Evolutionary conservation across 164 flowering plant species (phyloP), one percentile per base, ranked within the genome.

Genomic region (Magnolia changhungtana): DNA sequence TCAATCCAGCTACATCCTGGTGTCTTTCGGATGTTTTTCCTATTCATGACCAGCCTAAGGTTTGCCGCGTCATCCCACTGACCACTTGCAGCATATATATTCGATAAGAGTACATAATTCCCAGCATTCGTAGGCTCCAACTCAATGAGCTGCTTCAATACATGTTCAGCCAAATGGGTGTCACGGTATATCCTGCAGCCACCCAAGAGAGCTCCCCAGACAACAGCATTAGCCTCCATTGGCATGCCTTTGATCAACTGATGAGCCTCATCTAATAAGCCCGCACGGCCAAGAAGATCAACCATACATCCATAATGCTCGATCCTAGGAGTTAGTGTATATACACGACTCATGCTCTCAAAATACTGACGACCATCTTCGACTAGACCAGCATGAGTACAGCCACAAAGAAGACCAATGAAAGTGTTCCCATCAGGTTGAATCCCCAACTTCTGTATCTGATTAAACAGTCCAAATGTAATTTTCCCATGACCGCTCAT

Each of bases 241-340:
- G 85, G 83, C 85, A 83, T 81, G 27, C 63, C 76, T 69, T 75
- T 77, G 68, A 83, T 81, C 72, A 83, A 64, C 31, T 81, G 80
- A 74, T 72, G 68, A 14, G 85, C 85, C 72, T 81, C 81, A 10
- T 74, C 61, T 37, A 83, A 52, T 19, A 76, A 79, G 58, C 85
- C 85, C 10, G 85, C 76, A 67, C 85, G 79, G 8, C 83, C 82
- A 45, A 81, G 76, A 78, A 83, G 83, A 66, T 83, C 85, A 1
- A 83, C 83, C 71, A 83, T 63, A 77, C 85, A 83, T 13, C 85
- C 85, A 67, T 83, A 83, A 74, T 83, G 85, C 74, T 83, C 85
- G 24, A 83, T 74, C 63, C 66, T 76, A 64, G 76, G 82, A 59
- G 51, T 73, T 24, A 83, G 66, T 14, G 58, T 58, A 55, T 76